Conservation (phyloP, 768 basidiomycete species). For the Leccinum pellstonianum region DNA sequence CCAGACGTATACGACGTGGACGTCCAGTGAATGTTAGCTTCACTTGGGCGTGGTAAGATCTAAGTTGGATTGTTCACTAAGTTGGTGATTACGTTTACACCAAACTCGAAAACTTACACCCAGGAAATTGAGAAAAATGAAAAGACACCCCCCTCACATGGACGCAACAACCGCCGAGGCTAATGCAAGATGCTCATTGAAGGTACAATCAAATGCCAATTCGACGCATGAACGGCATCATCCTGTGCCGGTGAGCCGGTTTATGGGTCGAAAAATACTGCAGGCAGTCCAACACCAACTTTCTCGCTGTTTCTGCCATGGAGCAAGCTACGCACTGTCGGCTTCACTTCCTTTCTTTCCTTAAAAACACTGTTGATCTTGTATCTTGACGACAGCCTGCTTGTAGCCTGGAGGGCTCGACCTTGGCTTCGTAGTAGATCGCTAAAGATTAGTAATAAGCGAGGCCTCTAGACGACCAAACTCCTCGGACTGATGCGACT, state of each 20-base stretch:
- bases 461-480: constrained; percentile 2
- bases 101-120: constrained; percentile 9
- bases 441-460: background rate
- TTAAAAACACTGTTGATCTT: background rate
- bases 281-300: background rate
- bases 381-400: background rate
- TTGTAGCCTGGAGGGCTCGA: background rate
- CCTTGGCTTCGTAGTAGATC: constrained; percentile 1
- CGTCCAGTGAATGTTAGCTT: background rate
- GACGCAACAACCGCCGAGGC: constrained; percentile 1
- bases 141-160: constrained; percentile 4
- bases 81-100: background rate
- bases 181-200: background rate
- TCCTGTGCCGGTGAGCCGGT: background rate
- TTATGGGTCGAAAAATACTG: background rate
- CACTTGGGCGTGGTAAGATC: constrained; percentile 1
- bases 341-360: background rate
- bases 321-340: background rate
- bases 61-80: background rate
- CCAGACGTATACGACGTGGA: background rate
- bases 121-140: constrained; percentile 4
- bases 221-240: background rate
- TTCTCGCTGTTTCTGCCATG: background rate
- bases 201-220: background rate
- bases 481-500: constrained; percentile 19